Conservation (phyloP, 73 alveolate genomes). For the Paramecium octaurelia region DNA sequence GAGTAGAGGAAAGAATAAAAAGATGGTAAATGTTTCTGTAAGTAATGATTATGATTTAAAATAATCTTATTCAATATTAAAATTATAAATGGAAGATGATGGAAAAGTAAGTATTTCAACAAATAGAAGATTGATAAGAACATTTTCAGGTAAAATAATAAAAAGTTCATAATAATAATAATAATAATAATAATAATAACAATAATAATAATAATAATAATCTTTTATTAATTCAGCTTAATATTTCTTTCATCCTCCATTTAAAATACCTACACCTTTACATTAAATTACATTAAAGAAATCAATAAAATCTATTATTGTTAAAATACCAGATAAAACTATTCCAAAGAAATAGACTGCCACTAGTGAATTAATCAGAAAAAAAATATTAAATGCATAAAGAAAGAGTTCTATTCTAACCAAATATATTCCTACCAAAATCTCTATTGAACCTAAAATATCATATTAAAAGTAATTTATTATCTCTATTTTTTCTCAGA, state of each 20-base stretch:
- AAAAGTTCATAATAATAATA: not conserved
- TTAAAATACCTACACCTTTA: not conserved
- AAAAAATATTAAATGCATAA: slow-evolving; percentile 8
- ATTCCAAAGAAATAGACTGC: not conserved
- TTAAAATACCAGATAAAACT: not conserved
- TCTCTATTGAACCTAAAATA: not conserved
- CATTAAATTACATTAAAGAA: slow-evolving; percentile 7
- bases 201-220: too few species aligned
- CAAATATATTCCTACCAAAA: not conserved
- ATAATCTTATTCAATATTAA: not conserved
- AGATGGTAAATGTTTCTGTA: not conserved
- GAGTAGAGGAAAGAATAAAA: not conserved
- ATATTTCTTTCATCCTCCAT: not conserved
- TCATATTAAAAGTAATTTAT: not conserved
- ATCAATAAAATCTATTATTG: not conserved
- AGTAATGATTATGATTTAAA: slow-evolving; percentile 17
- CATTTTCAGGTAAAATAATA: not conserved
- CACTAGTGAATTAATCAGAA: not conserved
- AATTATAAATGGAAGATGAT: not conserved
- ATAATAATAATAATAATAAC: not conserved
- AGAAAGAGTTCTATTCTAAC: not conserved
- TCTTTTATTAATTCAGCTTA: not conserved
- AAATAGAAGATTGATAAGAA: slow-evolving; percentile 24
- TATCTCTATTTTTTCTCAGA: not conserved
- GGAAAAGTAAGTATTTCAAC: slow-evolving; percentile 4